Evolutionary conservation across 169 alveolate species (phyloP).

Genomic region (Babesia divergens): DNA sequence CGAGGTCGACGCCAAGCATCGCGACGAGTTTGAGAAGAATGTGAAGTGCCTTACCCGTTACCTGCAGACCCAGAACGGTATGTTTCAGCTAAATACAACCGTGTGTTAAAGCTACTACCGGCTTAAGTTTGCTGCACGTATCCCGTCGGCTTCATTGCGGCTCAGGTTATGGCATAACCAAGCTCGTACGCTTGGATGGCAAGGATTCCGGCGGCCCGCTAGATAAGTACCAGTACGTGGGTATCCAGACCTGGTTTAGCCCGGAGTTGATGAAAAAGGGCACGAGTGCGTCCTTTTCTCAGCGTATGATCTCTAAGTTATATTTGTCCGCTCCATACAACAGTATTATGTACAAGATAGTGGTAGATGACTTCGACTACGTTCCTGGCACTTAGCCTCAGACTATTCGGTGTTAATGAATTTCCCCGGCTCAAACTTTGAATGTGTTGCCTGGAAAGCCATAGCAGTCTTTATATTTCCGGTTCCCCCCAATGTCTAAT

Average conservation of each 20-base stretch:
- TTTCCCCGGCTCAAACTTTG: slow-evolving; percentile 8
- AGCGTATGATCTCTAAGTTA: slow-evolving; percentile 57
- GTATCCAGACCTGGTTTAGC: slow-evolving; percentile 73
- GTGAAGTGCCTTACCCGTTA: slow-evolving; percentile 71
- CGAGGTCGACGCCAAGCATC: slow-evolving; percentile 60
- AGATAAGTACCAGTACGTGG: slow-evolving; percentile 53
- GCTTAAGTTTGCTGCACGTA: background rate
- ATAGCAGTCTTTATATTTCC: too few species aligned
- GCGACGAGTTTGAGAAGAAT: slow-evolving; percentile 63
- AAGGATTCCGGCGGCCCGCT: slow-evolving; percentile 36
- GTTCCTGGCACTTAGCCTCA: background rate
- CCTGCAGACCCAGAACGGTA: slow-evolving; percentile 74
- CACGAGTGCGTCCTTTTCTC: slow-evolving; percentile 32
- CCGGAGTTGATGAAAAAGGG: slow-evolving; percentile 62
- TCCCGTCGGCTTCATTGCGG: background rate
- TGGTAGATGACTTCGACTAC: slow-evolving; percentile 72
- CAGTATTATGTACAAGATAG: slow-evolving; percentile 68
- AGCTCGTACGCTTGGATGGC: slow-evolving; percentile 30
- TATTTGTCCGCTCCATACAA: slow-evolving; percentile 47
- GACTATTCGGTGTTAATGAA: too few species aligned
- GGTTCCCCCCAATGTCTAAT: too few species aligned
- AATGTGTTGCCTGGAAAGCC: too few species aligned
- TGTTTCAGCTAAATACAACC: background rate
- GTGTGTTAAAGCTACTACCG: background rate
- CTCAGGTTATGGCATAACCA: slow-evolving; percentile 54